Evolutionary conservation across 225 moss, liverwort and hornwort genomes (phyloP), one percentile per base, ranked within the genome.

Genomic region (Climacium dendroides): DNA sequence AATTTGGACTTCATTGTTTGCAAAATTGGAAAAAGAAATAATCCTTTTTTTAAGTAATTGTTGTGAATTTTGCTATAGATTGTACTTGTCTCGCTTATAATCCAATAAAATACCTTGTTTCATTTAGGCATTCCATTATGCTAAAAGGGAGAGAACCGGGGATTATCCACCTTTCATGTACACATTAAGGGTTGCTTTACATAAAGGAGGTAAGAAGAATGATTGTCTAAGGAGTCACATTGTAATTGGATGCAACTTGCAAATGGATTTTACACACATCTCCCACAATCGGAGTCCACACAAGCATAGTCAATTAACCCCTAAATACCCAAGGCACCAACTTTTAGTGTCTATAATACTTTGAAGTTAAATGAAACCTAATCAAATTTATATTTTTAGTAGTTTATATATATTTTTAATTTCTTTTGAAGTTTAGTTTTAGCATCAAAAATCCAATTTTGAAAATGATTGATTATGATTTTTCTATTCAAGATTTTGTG

Each of bases 131-230:
- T 67, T 67, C 23, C 22, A 39, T 39, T 25, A 39, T 1, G 0
- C 39, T 24, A 8, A 3, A 39, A 69, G 1, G 7, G 18, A 69
- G 13, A 8, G 13, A 39, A 7, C 4, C 1, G 13, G 2, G 24
- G 20, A 66, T n/a, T 20, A 66, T 66, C 11, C 4, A 66, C 66
- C 4, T 66, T 2, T 66, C 0, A 1, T 7, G 7, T 23, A 11
- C 0, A 39, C 7, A 69, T 6, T 11, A n/a, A 11, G 11, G 11
- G 4, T 0, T 0, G 0, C 20, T 66, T n/a, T 1, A 22, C 4
- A 37, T 4, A 37, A 67, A 1, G 8, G 12, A 66, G 12, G 22
- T 1, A n/a, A 4, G 4, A 66, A 37, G 11, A 13, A 67, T 37
- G 19, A 20, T 4, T 37, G 2, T 67, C 1, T 2, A 1, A 7